A percentile compares a stretch with the other conserved stretches of the same genome.
Conservation (phyloP, 2,329 filamentous ascomycete species). For the Mariannaea elegans region DNA sequence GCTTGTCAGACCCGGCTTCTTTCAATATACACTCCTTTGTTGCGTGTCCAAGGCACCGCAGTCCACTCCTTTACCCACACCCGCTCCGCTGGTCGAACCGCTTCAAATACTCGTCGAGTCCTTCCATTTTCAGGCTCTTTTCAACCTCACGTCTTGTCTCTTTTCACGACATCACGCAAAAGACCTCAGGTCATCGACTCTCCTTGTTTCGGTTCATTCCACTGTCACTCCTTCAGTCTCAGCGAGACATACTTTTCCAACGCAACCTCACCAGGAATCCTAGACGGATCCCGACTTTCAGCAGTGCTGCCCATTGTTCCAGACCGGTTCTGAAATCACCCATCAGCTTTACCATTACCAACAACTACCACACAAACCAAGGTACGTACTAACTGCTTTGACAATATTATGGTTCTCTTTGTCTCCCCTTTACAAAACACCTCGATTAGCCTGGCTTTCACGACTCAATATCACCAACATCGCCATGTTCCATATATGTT, state of each 20-base stretch:
- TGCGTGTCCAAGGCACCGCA: slow-evolving; percentile 45
- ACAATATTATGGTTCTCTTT: not conserved
- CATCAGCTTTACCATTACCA: slow-evolving; percentile 19
- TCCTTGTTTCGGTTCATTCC: slow-evolving; percentile 33
- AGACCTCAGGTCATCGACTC: slow-evolving; percentile 33
- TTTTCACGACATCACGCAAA: slow-evolving; percentile 27
- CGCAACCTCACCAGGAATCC: slow-evolving; percentile 30
- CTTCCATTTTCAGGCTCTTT: slow-evolving; percentile 18
- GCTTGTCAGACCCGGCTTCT: slow-evolving; percentile 35
- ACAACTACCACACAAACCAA: slow-evolving; percentile 18
- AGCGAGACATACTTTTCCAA: slow-evolving; percentile 36
- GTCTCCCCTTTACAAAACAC: not conserved
- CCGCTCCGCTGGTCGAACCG: slow-evolving; percentile 38
- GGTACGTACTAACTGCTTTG: not conserved
- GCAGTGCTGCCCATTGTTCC: slow-evolving; percentile 34
- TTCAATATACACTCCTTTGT: slow-evolving; percentile 39
- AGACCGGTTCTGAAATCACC: slow-evolving; percentile 41
- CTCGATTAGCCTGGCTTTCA: not conserved
- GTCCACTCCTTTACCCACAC: slow-evolving; percentile 43
- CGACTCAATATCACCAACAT: not conserved
- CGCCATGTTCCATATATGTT: not conserved
- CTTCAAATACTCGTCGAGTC: slow-evolving; percentile 39
- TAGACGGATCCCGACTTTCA: slow-evolving; percentile 38
- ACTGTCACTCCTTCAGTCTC: slow-evolving; percentile 34
- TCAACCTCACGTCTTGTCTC: slow-evolving; percentile 18